Base-by-base conservation (phyloP, 139 green algal genomes). In the Gonium pectorale region DNA sequence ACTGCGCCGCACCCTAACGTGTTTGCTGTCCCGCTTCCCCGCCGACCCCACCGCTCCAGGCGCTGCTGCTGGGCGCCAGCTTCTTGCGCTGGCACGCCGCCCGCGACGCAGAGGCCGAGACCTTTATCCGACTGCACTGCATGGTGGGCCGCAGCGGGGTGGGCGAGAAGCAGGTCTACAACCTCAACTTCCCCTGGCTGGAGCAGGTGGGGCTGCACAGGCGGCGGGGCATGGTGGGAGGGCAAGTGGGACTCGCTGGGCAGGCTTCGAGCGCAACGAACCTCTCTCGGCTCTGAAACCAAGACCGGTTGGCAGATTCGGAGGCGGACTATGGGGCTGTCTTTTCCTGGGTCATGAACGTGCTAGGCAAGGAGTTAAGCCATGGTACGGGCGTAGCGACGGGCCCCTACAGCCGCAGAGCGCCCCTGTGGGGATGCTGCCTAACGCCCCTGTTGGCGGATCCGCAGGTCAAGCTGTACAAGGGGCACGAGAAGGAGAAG, bases 111-210 rank as follows among this genome's bases (percentile, higher is more conserved):
- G 40, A 13, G 38, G 38, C 38, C 13, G 17, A 29, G 38, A 27
- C 41, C 56, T 27, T 33, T 26, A 31, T 81, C 21, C 40, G 38
- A 11, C 22, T 13, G 38, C 33, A 37, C 49, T 43, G 54, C 56
- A 60, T 70, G 38, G 41, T 81, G 56, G 56, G 74, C 56, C 31
- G n/a, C 27, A 22, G 38, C 40, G 56, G 40, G 27, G 54, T 43
- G 27, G 74, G 74, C 56, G 74, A 43, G 38, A 70, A 81, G 56
- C 74, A 68, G 54, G 43, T 27, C 26, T 21, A 27, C 54, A 69
- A 81, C 37, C 31, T 51, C 6, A 21, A n/a, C 56, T 81, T 81
- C 56, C 74, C 74, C 5, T 81, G 74, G 74, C 74, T 81, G 38
- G 38, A 40, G 13, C 56, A 70, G 74, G 74, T 70, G 74, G 4